These are phyloP conservation scores for Vitis hybrid DNA, from an alignment of 177 flowering plant genomes.

Conservation along the genomic window DNA sequence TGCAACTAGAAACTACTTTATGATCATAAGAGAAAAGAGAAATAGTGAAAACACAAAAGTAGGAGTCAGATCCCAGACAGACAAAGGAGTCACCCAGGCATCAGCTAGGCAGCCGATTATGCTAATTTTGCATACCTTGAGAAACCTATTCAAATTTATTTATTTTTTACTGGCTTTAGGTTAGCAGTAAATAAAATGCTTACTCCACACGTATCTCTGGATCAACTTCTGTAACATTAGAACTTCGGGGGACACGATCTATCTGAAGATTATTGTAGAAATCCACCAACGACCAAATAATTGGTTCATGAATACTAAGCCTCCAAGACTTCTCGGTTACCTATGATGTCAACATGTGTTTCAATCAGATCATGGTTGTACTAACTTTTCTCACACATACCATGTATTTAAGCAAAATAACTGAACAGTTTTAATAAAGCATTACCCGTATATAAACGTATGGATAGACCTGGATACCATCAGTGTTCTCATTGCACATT, in stretches of 20 bases:
- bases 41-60: too few relatives aligned
- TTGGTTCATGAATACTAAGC: conserved; percentile 89
- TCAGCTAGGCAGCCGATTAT: too few relatives aligned
- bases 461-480: conserved; percentile 82
- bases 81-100: too few relatives aligned
- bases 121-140: too few relatives aligned
- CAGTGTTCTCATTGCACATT: conserved; percentile 61
- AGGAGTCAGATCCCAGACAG: too few relatives aligned
- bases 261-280: conserved; percentile 73
- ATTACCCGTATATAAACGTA: conserved; percentile 85
- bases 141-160: too few relatives aligned
- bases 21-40: too few relatives aligned
- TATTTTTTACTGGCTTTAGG: too few relatives aligned
- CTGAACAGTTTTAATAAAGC: conserved; percentile 3
- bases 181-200: conserved; percentile 27
- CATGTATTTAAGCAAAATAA: not conserved
- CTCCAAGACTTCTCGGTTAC: conserved; percentile 87
- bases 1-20: too few relatives aligned
- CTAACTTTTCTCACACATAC: not conserved
- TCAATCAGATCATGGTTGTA: conserved; percentile 6
- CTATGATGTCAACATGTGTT: conserved; percentile 34
- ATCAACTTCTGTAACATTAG: conserved; percentile 76
- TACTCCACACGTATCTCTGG: conserved; percentile 95
- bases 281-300: conserved; percentile 86
- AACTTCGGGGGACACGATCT: conserved; percentile 66